Base-by-base conservation (phyloP, 2,329 filamentous ascomycete species). In the Hymenoscyphus albidus region DNA sequence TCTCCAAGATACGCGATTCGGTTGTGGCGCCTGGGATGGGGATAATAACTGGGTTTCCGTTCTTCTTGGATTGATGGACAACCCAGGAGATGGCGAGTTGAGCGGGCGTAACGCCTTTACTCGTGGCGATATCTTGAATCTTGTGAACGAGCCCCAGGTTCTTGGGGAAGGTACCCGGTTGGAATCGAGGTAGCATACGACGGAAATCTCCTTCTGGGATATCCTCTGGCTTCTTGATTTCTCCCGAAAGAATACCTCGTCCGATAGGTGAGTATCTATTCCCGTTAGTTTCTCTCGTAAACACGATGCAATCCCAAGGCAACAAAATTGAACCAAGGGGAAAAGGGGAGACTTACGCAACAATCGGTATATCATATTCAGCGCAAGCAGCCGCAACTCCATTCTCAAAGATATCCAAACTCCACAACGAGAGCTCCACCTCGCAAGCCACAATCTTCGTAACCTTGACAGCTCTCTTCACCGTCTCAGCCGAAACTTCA, bases 11-110 rank as follows among this genome's bases (percentile, higher is more conserved):
- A 27, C 87, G 80, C 44, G 77, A 80, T 10, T 77, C 78, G 4
- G 80, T 85, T 0, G 84, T 85, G 9, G 88, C 83, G 2, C 88
- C 88, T 0, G 88, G 88, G 66, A 91, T 89, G 5, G 88, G 87
- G 60, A 91, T 83, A 66, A 90, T 83, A 42, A 70, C 69, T 18
- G 72, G 72, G 14, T 71, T 73, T 1, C 71, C 38, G 72, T 75
- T 59, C 48, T 67, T 70, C 65, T 70, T 70, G 2, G 70, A 73
- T n/a, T 70, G 67, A 27, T 69, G 58, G n/a, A 27, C 74, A 61
- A 70, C 64, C 69, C 89, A 93, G 60, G 81, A 82, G 62, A 92
- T 78, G 14, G 88, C 88, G 35, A 92, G 78, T 77, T 92, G 89
- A 1, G 82, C 81, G 3, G 84, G 73, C 0, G 85, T 89, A 72